Evolutionary conservation across 352 stramenopile species (phyloP), one percentile per base, ranked within the genome.

Genomic region (Sclerospora graminicola): DNA sequence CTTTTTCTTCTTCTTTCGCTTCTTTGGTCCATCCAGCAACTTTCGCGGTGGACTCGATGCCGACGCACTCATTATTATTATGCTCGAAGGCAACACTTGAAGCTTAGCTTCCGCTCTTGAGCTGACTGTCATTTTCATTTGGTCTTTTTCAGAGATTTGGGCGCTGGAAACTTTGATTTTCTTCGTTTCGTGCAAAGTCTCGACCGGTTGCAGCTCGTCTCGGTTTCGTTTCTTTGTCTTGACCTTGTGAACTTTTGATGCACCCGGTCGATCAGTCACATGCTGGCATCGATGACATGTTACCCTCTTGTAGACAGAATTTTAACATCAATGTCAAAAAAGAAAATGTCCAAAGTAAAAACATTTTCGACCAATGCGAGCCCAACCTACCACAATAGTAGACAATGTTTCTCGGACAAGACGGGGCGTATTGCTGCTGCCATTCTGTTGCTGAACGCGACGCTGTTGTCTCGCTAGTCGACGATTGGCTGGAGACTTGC

Each of bases 1-100:
- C 42, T 78, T 72, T 26, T 83, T 84, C 46, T 89, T 70, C 21
- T 83, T 85, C 46, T 85, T 88, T 45, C 80, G 78, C 34, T 66
- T 63, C 43, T 78, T 83, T 1, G 67, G 64, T 19, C 63, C 66
- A 28, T 91, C 80, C 4, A 91, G 51, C 21, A 91, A 53, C 47
- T 82, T 85, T 13, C 74, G 49, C 19, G 77, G 76, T 0, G 71
- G 73, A 50, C 73, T 86, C n/a, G 69, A 42, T 1, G 63, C 58
- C 31, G 53, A 48, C 1, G 27, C 28, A 7, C 60, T 64, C 51
- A n/a, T n/a, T n/a, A n/a, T n/a, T n/a, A n/a, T n/a, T n/a, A n/a
- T n/a, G n/a, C n/a, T n/a, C n/a, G n/a, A n/a, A n/a, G n/a, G n/a
- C n/a, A n/a, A n/a, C n/a, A n/a, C n/a, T n/a, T n/a, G n/a, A n/a